Evolutionary conservation across 257 asterid species (phyloP).

Genomic region (Fraxinus anomala): DNA sequence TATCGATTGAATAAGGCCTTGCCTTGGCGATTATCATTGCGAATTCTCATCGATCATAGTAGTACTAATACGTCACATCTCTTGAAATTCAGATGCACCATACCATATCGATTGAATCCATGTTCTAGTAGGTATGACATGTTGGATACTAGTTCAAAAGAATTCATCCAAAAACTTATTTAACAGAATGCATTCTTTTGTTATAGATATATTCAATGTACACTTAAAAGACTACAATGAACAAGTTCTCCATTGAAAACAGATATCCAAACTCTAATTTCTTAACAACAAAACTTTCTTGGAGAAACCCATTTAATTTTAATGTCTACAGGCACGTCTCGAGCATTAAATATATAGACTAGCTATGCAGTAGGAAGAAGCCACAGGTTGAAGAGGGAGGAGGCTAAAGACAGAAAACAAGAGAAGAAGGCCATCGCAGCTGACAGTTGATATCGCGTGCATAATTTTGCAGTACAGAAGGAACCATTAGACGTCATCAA

Average conservation of each 20-base stretch:
- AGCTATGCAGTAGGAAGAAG: constrained; percentile 61
- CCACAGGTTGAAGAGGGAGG: constrained; percentile 92
- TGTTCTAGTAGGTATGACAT: background rate
- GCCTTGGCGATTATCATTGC: no score
- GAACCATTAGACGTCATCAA: constrained; percentile 55
- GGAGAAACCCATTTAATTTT: constrained; percentile 17
- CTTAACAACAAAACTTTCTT: constrained; percentile 29
- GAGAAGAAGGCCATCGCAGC: constrained; percentile 92
- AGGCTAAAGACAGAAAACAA: constrained; percentile 76
- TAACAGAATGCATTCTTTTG: background rate
- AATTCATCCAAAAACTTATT: background rate
- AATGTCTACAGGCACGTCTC: constrained; percentile 20
- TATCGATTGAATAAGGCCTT: no score
- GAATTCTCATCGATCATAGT: no score
- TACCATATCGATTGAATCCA: no score
- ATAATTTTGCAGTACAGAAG: constrained; percentile 53
- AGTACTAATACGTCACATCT: no score
- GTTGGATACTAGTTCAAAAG: background rate
- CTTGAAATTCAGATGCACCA: no score
- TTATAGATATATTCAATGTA: constrained; percentile 11
- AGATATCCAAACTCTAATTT: background rate
- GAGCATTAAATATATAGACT: background rate
- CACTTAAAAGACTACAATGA: constrained; percentile 35
- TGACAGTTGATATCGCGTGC: constrained; percentile 73
- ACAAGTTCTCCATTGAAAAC: constrained; percentile 9